Evolutionary conservation across 1,284 basidiomycete genomes (phyloP).

Genomic region (Porodaedalea pini): DNA sequence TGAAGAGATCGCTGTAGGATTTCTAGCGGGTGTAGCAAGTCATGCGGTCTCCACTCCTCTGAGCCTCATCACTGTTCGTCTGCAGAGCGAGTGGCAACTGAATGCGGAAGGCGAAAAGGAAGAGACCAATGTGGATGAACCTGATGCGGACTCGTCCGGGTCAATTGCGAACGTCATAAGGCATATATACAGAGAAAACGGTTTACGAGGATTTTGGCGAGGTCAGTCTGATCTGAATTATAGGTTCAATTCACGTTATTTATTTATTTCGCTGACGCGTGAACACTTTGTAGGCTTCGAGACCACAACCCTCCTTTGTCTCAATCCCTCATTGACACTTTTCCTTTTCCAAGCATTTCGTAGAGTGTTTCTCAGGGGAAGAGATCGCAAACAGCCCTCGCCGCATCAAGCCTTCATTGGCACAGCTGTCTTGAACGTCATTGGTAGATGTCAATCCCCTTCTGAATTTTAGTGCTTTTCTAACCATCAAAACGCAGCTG

Average conservation of each 20-base stretch:
- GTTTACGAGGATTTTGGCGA: slow-evolving; percentile 51
- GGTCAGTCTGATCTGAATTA: slow-evolving; percentile 31
- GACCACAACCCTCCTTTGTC: slow-evolving; percentile 44
- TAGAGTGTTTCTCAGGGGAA: slow-evolving; percentile 31
- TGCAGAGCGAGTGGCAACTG: slow-evolving; percentile 38
- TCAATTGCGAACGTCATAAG: slow-evolving; percentile 30
- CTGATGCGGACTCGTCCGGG: neutral
- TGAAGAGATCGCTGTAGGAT: slow-evolving; percentile 50
- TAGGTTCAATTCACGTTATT: too few species aligned
- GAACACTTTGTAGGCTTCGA: slow-evolving; percentile 44
- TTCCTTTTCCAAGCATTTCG: slow-evolving; percentile 51
- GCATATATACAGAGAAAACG: slow-evolving; percentile 44
- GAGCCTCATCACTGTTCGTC: slow-evolving; percentile 46
- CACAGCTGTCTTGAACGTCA: slow-evolving; percentile 47
- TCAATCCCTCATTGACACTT: slow-evolving; percentile 54
- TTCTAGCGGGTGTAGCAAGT: slow-evolving; percentile 50
- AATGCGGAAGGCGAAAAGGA: slow-evolving; percentile 22
- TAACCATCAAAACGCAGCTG: slow-evolving; percentile 30
- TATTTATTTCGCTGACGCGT: neutral
- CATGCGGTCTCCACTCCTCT: slow-evolving; percentile 52
- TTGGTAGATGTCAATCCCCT: slow-evolving; percentile 30
- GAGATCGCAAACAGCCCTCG: slow-evolving; percentile 29
- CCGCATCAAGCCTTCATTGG: slow-evolving; percentile 48
- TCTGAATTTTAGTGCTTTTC: neutral
- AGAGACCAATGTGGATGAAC: neutral